Conservation (phyloP, 202 grass and related monocot species). For the Setaria viridis region DNA sequence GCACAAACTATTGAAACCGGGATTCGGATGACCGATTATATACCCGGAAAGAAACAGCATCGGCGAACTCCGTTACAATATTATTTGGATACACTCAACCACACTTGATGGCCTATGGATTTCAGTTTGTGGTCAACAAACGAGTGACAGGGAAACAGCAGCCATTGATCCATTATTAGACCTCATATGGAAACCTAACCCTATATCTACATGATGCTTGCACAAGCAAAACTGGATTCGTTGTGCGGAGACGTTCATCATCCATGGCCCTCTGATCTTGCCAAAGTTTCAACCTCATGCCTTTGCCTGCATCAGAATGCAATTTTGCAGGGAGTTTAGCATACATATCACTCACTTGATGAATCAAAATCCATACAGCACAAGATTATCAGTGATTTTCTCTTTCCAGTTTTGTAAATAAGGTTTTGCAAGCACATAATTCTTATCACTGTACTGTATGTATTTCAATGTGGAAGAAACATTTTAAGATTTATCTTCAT, state of each 20-base stretch:
- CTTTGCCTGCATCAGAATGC: conserved; percentile 55
- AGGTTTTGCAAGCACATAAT: conserved; percentile 3
- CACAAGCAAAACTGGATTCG: conserved; percentile 58
- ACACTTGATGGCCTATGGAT: conserved; percentile 28
- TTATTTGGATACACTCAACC: conserved; percentile 59
- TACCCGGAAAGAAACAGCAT: conserved; percentile 39
- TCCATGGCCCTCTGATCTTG: conserved; percentile 42
- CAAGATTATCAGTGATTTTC: not conserved
- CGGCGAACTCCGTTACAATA: conserved; percentile 34
- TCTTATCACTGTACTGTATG: not conserved
- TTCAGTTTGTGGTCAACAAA: conserved; percentile 40
- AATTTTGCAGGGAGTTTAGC: not conserved
- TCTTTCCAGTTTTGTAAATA: not conserved
- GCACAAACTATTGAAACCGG: conserved; percentile 9
- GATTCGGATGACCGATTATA: not conserved
- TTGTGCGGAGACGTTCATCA: conserved; percentile 40
- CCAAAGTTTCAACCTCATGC: conserved; percentile 31
- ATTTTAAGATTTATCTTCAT: not conserved
- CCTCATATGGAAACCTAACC: conserved; percentile 41
- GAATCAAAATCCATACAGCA: not conserved
- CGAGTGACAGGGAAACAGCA: conserved; percentile 48
- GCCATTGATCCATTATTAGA: conserved; percentile 44
- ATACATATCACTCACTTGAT: not conserved
- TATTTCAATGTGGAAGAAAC: conserved; percentile 11
- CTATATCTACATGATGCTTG: conserved; percentile 57